Conservation (phyloP, 345 rosid species). For the Eucalyptus cloeziana region DNA sequence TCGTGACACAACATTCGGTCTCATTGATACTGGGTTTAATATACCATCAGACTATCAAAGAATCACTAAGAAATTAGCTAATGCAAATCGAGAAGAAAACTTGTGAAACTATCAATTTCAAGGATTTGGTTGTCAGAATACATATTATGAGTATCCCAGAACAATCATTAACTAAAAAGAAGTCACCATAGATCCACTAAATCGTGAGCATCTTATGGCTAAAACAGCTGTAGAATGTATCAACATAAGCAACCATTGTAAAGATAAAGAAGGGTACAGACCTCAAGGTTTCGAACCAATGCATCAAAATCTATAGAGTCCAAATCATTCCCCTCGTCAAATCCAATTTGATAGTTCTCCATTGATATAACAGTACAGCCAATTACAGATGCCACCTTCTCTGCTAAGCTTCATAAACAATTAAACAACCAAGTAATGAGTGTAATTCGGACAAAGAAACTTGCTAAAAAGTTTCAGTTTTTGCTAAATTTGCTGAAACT, state of each 20-base stretch:
- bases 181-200: neutral
- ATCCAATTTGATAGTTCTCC: constrained; percentile 82
- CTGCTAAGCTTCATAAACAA: constrained; percentile 68
- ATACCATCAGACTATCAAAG: neutral
- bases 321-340: constrained; percentile 82
- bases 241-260: neutral
- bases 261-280: constrained; percentile 6
- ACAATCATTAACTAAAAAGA: neutral
- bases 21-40: neutral
- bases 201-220: neutral
- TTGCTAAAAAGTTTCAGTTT: neutral
- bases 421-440: neutral
- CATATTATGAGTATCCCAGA: neutral
- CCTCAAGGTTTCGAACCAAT: constrained; percentile 79
- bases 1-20: neutral
- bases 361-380: constrained; percentile 94
- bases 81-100: neutral
- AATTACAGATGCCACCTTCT: constrained; percentile 95
- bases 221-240: neutral
- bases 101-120: neutral
- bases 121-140: neutral
- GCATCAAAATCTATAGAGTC: constrained; percentile 85
- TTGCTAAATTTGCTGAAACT: neutral
- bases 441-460: neutral
- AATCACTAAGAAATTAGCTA: neutral